Evolutionary conservation across 2,329 filamentous ascomycete genomes (phyloP).

Genomic region (Monosporascus ibericus): DNA sequence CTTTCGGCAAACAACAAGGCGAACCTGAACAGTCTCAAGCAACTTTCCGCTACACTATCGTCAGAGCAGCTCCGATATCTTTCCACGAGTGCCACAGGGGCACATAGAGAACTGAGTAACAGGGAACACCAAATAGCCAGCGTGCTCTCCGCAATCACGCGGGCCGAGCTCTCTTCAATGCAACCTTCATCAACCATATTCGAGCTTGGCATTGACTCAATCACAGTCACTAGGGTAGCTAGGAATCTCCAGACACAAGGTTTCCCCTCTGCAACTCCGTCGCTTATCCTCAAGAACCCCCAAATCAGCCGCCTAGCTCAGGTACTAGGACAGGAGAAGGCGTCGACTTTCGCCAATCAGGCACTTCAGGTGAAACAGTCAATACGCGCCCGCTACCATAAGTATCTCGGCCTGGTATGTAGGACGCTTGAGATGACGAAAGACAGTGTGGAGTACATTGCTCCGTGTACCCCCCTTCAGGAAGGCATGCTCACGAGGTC

Average conservation of each 20-base stretch:
- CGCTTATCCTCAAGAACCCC: slow-evolving; percentile 60
- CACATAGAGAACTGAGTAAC: slow-evolving; percentile 20
- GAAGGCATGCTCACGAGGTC: slow-evolving; percentile 77
- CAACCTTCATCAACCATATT: slow-evolving; percentile 63
- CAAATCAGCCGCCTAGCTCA: slow-evolving; percentile 41
- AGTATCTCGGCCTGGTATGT: slow-evolving; percentile 47
- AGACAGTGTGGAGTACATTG: slow-evolving; percentile 62
- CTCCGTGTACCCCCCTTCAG: slow-evolving; percentile 80
- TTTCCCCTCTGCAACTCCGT: slow-evolving; percentile 54
- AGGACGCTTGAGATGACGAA: slow-evolving; percentile 43
- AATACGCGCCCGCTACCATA: slow-evolving; percentile 59
- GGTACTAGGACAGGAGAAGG: slow-evolving; percentile 22
- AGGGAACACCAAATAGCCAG: slow-evolving; percentile 43
- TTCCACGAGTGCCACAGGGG: slow-evolving; percentile 26
- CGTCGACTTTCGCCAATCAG: slow-evolving; percentile 9
- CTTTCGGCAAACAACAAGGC: slow-evolving; percentile 87
- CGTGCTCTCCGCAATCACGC: slow-evolving; percentile 48
- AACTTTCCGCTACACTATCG: slow-evolving; percentile 57
- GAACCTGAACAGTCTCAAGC: slow-evolving; percentile 63
- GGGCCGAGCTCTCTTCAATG: slow-evolving; percentile 37
- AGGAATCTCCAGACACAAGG: slow-evolving; percentile 57
- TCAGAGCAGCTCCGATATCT: slow-evolving; percentile 56
- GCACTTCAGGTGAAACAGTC: slow-evolving; percentile 49
- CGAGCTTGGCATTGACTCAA: slow-evolving; percentile 82
- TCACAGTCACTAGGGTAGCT: slow-evolving; percentile 70